Evolutionary conservation across 2,329 filamentous ascomycete species (phyloP).

Genomic region (Nigrospora osmanthi): DNA sequence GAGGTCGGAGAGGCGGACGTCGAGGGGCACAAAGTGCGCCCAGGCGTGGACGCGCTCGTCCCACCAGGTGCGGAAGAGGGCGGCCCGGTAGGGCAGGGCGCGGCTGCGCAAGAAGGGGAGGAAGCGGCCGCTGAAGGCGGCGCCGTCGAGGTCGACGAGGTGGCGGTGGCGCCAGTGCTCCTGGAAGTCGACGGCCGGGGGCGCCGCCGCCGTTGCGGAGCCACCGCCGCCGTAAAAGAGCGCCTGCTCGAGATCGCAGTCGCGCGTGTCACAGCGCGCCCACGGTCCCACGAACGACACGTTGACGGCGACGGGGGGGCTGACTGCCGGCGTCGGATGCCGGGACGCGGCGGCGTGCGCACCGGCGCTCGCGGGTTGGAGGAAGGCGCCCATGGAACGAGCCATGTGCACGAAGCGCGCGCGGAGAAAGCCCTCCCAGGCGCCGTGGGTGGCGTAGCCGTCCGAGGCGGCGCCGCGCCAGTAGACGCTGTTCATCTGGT

Average conservation of each 20-base stretch:
- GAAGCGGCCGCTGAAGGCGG: conserved; percentile 40
- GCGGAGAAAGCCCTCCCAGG: conserved; percentile 51
- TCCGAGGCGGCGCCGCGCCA: conserved; percentile 49
- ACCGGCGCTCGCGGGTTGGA: conserved; percentile 1
- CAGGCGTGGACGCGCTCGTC: conserved; percentile 53
- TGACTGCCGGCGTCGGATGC: neutral
- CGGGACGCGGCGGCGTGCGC: conserved; percentile 21
- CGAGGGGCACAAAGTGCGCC: conserved; percentile 57
- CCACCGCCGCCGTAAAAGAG: conserved; percentile 18
- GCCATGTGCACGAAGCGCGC: conserved; percentile 51
- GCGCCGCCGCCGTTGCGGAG: too few species aligned
- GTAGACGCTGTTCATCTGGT: conserved; percentile 40
- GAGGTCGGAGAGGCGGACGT: conserved; percentile 27
- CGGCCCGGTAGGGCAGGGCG: conserved; percentile 49
- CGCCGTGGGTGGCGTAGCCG: conserved; percentile 36
- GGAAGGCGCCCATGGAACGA: conserved; percentile 20
- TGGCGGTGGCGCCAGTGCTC: conserved; percentile 39
- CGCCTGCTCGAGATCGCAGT: conserved; percentile 21
- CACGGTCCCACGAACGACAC: conserved; percentile 31
- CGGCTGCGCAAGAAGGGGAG: conserved; percentile 41
- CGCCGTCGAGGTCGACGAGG: conserved; percentile 52
- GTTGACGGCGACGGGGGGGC: conserved; percentile 13
- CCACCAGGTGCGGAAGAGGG: conserved; percentile 58
- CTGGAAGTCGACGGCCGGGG: conserved; percentile 19
- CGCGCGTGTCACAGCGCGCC: conserved; percentile 20